Base-by-base conservation (phyloP, 2,329 filamentous ascomycete genomes). In the Epichloe coenophiala region DNA sequence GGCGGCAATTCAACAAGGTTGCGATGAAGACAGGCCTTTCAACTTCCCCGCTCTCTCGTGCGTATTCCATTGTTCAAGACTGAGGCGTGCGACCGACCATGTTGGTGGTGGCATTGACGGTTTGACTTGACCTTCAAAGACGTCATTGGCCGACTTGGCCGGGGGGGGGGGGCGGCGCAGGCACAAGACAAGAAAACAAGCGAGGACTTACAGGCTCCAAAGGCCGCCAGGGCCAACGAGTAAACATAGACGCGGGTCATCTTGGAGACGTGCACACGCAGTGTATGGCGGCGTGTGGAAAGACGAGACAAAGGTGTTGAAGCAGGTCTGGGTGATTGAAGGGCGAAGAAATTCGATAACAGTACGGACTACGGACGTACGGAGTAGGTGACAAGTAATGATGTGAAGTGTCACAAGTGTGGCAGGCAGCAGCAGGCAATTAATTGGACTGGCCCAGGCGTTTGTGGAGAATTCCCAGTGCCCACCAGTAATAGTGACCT, bases 231-330 rank as follows among this genome's bases (percentile, higher is more conserved):
- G 53, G 66, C 70, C 45, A 65, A 59, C 51, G 61, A 62, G 55
- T 75, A 75, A 38, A 74, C 68, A 35, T 62, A 65, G 41, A 65
- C 63, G 47, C 71, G 66, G 38, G 71, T 73, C 71, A 74, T 74
- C 51, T 51, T 58, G 50, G 36, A 41, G 36, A 36, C 45, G 50
- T 38, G 46, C 11, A 39, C 31, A 37, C 17, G 43, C 42, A 44
- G 31, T 45, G 9, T 5, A 35, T 17, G 47, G 39, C 41, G 23
- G 38, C 44, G 42, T 5, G 36, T 35, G 40, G 17, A 36, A 8
- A 23, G 47, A 17, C 35, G 23, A 42, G 17, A 23, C 31, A 17
- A n/a, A 21, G 21, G 31, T 13, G 17, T 19, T 35, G 47, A 11
- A 43, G 35, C 12, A 27, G 47, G 44, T n/a, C 2, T 21, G 13